phyloP scores from a whole-genome alignment of 2,329 filamentous ascomycete species.

The Microdochium paspali region DNA sequence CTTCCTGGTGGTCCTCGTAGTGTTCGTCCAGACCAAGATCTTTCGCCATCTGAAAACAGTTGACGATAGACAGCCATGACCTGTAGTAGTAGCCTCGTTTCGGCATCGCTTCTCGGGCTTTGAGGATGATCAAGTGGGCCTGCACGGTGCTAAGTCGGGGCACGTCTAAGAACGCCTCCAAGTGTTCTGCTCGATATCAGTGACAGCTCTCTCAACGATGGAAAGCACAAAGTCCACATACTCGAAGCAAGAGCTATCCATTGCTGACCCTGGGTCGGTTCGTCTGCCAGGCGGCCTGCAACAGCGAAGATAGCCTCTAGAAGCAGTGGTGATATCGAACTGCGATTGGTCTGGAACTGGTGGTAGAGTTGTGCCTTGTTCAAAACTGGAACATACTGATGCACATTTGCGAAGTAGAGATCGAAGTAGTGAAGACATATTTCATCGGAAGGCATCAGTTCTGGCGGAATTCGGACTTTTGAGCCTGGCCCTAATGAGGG shows the following conservation, averaged over 20 bases:
- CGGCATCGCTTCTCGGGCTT: constrained; percentile 83
- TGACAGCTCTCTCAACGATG: background rate
- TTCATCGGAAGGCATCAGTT: constrained; percentile 85
- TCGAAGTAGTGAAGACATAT: constrained; percentile 78
- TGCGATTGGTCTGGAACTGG: constrained; percentile 76
- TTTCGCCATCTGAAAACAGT: constrained; percentile 86
- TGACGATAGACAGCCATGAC: constrained; percentile 93
- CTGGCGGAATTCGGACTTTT: constrained; percentile 79
- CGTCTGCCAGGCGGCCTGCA: constrained; percentile 72
- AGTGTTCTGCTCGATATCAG: constrained; percentile 55
- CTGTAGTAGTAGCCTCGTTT: constrained; percentile 94
- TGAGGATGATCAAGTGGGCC: constrained; percentile 76
- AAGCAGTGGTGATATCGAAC: constrained; percentile 80
- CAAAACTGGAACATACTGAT: constrained; percentile 85
- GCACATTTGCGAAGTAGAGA: constrained; percentile 82
- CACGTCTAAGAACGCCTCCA: constrained; percentile 88
- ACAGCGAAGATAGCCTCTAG: constrained; percentile 89
- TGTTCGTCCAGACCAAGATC: constrained; percentile 87
- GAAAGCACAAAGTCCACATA: constrained; percentile 27
- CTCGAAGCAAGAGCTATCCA: constrained; percentile 87
- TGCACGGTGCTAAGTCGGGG: constrained; percentile 87
- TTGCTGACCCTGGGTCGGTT: constrained; percentile 75
- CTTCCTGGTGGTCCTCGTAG: constrained; percentile 65
- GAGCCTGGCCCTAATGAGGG: constrained; percentile 64
- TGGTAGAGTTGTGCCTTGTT: constrained; percentile 76